Evolutionary conservation across 768 basidiomycete species (phyloP).

Genomic region (Botryobasidium botryosum): DNA sequence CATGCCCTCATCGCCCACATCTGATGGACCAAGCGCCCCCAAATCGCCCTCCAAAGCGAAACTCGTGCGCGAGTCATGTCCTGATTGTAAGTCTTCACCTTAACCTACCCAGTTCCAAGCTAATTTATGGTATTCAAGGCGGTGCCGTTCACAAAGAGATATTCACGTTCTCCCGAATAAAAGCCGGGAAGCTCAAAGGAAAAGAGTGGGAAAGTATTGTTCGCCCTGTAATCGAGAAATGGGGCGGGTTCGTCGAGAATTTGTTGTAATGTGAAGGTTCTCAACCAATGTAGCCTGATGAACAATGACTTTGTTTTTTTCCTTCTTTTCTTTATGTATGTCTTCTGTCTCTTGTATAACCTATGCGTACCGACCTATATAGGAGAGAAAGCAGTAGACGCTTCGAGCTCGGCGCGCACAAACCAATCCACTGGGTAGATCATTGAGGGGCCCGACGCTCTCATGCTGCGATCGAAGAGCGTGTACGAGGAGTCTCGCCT

Average conservation of each 20-base stretch:
- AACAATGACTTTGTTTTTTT: too few relatives aligned
- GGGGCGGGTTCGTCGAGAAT: constrained; percentile 45
- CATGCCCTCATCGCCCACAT: background rate
- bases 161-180: constrained; percentile 48
- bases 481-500: too few relatives aligned
- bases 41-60: constrained; percentile 11
- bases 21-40: constrained; percentile 3
- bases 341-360: too few relatives aligned
- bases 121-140: constrained; percentile 23
- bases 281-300: too few relatives aligned
- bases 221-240: constrained; percentile 57
- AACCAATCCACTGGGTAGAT: too few relatives aligned
- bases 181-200: constrained; percentile 35
- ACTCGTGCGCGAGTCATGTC: constrained; percentile 20
- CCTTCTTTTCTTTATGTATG: too few relatives aligned
- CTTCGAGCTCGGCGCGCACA: too few relatives aligned
- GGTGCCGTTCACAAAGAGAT: constrained; percentile 58
- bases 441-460: too few relatives aligned
- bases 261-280: constrained; percentile 14
- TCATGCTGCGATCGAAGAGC: too few relatives aligned
- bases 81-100: constrained; percentile 36
- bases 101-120: background rate
- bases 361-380: too few relatives aligned
- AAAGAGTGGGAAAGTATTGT: constrained; percentile 63
- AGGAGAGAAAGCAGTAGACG: too few relatives aligned